Evolutionary conservation across 768 basidiomycete genomes (phyloP).

Genomic region (Agaricus subrufescens): DNA sequence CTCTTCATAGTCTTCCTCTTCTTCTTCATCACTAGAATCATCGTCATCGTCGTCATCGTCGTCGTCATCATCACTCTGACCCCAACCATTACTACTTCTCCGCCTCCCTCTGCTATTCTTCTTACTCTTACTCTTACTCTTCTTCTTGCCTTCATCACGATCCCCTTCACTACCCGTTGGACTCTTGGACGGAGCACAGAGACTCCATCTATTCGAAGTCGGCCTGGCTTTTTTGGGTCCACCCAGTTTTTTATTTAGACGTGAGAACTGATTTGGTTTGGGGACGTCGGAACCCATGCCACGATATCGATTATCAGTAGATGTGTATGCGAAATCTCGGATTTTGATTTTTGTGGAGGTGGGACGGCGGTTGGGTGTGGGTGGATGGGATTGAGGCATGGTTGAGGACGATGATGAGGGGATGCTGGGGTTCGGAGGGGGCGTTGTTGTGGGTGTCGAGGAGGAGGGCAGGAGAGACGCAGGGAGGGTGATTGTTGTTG

Average conservation of each 20-base stretch:
- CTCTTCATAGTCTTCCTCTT: slow-evolving; percentile 20
- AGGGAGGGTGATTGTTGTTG: neutral
- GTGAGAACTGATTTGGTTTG: slow-evolving; percentile 29
- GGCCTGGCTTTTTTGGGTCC: slow-evolving; percentile 9
- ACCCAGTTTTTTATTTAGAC: slow-evolving; percentile 23
- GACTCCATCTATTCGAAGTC: slow-evolving; percentile 4
- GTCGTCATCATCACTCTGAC: slow-evolving; percentile 11
- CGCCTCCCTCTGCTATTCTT: slow-evolving; percentile 15
- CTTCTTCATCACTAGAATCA: slow-evolving; percentile 15
- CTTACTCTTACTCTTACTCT: slow-evolving; percentile 21
- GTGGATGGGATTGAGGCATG: neutral
- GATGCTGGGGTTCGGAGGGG: neutral
- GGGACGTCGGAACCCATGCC: slow-evolving; percentile 38
- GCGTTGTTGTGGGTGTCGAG: neutral
- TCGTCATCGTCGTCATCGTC: slow-evolving; percentile 1
- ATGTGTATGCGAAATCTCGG: slow-evolving; percentile 37
- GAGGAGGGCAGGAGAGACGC: neutral
- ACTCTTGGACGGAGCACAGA: neutral
- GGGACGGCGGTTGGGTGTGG: neutral
- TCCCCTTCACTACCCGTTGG: slow-evolving; percentile 17
- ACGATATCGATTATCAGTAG: slow-evolving; percentile 30
- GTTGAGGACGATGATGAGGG: neutral
- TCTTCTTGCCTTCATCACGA: slow-evolving; percentile 18
- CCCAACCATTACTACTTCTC: slow-evolving; percentile 2
- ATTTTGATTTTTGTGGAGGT: slow-evolving; percentile 26